A percentile compares a stretch with the other conserved stretches of the same genome.
Conservation (phyloP, 106 monocot species). For the Vanilla planifolia region DNA sequence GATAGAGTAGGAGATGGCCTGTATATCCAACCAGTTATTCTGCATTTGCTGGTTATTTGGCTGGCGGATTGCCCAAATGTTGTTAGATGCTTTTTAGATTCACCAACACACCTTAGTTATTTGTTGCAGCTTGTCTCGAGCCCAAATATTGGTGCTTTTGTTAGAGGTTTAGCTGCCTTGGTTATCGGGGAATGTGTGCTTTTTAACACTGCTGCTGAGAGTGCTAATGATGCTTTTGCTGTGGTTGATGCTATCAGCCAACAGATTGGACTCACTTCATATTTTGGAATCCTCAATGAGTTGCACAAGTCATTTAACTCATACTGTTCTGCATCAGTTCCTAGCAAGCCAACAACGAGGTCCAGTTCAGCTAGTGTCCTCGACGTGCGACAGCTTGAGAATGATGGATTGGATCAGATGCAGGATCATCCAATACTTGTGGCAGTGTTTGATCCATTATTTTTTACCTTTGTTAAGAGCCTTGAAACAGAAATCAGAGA, state of each 20-base stretch:
- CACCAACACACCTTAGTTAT: slow-evolving; percentile 68
- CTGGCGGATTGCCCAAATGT: slow-evolving; percentile 70
- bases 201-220: slow-evolving; percentile 57
- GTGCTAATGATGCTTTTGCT: slow-evolving; percentile 58
- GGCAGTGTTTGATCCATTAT: slow-evolving; percentile 56
- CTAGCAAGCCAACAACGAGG: slow-evolving; percentile 45
- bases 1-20: slow-evolving; percentile 21
- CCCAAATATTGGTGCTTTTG: slow-evolving; percentile 23
- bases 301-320: slow-evolving; percentile 39
- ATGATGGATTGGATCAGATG: slow-evolving; percentile 25
- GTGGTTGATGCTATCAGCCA: slow-evolving; percentile 88
- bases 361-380: slow-evolving; percentile 55
- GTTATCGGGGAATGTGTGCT: slow-evolving; percentile 82
- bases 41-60: slow-evolving; percentile 67
- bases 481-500: slow-evolving; percentile 76
- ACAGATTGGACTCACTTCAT: slow-evolving; percentile 79
- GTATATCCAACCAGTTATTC: slow-evolving; percentile 56
- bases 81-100: slow-evolving; percentile 68
- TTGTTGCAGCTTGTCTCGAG: slow-evolving; percentile 58
- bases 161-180: slow-evolving; percentile 68
- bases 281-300: slow-evolving; percentile 73
- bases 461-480: slow-evolving; percentile 44
- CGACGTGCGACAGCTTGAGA: slow-evolving; percentile 44
- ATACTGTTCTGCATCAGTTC: slow-evolving; percentile 15
- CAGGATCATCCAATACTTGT: slow-evolving; percentile 59